These are phyloP conservation scores for Penicillium capsulatum DNA, from an alignment of 2,329 filamentous ascomycete species.

Conservation along the genomic window DNA sequence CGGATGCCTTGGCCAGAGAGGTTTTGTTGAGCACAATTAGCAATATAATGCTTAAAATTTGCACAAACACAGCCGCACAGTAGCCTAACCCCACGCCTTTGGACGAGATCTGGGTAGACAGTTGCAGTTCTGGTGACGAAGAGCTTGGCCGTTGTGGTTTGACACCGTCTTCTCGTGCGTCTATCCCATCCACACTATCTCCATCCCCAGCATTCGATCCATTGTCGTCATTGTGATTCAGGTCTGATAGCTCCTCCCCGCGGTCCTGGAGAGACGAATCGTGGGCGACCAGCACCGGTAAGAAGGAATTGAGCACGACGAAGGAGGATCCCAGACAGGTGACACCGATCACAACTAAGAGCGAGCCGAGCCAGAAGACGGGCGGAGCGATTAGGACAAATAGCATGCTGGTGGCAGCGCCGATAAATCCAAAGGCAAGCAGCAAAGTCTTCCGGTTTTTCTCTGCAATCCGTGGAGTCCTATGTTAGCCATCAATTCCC, in stretches of 20 bases:
- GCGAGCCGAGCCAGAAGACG: conserved; percentile 69
- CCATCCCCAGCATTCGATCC: conserved; percentile 20
- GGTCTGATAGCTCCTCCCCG: conserved; percentile 23
- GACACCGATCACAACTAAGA: conserved; percentile 81
- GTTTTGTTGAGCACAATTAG: conserved; percentile 52
- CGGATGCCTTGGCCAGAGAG: conserved; percentile 54
- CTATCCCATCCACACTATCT: conserved; percentile 20
- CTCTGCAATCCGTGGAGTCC: conserved; percentile 16
- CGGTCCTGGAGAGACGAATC: conserved; percentile 56
- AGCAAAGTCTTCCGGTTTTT: conserved; percentile 73
- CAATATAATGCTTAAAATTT: conserved; percentile 71
- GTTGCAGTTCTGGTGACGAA: conserved; percentile 62
- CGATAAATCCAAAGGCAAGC: conserved; percentile 71
- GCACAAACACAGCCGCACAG: conserved; percentile 73
- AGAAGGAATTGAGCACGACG: conserved; percentile 85
- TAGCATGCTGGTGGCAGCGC: conserved; percentile 75
- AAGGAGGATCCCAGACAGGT: conserved; percentile 88
- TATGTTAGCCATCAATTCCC: not conserved
- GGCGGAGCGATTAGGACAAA: conserved; percentile 75
- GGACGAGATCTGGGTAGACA: conserved; percentile 83
- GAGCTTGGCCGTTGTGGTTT: conserved; percentile 8
- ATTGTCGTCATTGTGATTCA: conserved; percentile 15
- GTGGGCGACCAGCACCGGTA: conserved; percentile 79
- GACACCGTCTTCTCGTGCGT: conserved; percentile 7
- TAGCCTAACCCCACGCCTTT: conserved; percentile 88